Base-by-base conservation (phyloP, 2,329 filamentous ascomycete species). In the Truncatella angustata region DNA sequence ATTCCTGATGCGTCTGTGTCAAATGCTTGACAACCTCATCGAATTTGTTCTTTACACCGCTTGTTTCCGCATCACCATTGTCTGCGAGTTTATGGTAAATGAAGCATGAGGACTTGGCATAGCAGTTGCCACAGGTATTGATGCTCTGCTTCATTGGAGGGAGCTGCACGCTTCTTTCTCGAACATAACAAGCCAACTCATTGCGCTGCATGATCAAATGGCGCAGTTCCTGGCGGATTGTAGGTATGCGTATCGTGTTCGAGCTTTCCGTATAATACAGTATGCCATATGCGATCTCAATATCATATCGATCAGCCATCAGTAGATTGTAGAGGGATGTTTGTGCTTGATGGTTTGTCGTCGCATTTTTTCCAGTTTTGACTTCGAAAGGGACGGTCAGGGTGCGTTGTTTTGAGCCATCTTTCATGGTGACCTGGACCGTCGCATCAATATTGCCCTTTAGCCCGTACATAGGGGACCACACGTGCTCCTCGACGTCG, bases 361-460 rank as follows among this genome's bases (percentile, higher is more conserved):
- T 95, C 23, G 86, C 85, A 57, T 90, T 89, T 64, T 88, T 91
- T 28, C 94, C 94, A 0, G 94, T 97, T 71, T 99, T 99, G 62
- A 99, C 82, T 66, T 99, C 94, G 58, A 99, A 90, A 0, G 94
- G 94, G 4, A 96, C 90, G 0, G 92, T 92, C 56, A 97, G 74
- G 4, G 82, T 89, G 55, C 83, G 83, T 43, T 76, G 71, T 26
- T 81, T 77, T n/a, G 80, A 74, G 23, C 84, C 82, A 52, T 96
- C 88, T 51, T 82, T 76, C 76, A 97, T 88, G 0, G 82, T 84
- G 14, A 94, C 88, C 72, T 99, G 90, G 1, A 99, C 89, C 0
- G 94, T 97, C 24, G 94, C 94, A 71, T 99, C 94, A 54, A 99
- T 94, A 61, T 97, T 99, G 26, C 94, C 94, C 69, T 99, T 99